Percentiles rank a stretch among this genome's conserved stretches.
phyloP scores from a whole-genome alignment of 257 asterid genomes.

The Vinca minor region DNA sequence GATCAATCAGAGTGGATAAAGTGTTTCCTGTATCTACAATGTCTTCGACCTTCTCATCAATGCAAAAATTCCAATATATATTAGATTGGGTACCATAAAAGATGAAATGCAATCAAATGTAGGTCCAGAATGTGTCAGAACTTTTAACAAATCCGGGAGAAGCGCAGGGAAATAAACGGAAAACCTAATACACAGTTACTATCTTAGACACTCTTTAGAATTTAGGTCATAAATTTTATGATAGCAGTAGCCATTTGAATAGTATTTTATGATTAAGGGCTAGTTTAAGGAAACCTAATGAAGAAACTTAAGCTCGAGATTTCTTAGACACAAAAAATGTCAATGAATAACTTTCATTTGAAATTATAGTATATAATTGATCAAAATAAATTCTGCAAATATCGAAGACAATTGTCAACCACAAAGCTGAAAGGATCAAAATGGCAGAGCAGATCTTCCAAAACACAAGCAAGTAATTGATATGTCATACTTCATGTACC shows the following conservation, averaged over 20 bases:
- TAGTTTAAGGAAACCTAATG: background rate
- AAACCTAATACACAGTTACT: background rate
- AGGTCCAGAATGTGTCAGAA: background rate
- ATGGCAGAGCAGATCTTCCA: background rate
- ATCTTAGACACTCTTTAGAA: background rate
- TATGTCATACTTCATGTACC: background rate
- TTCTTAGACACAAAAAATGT: background rate
- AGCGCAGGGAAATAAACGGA: background rate
- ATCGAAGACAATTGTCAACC: background rate
- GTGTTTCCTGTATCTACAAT: conserved; percentile 89
- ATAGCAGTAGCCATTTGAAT: background rate
- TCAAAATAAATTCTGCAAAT: background rate
- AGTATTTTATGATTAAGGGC: background rate
- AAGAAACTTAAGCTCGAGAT: background rate
- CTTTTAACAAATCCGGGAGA: background rate
- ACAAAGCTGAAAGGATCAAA: background rate
- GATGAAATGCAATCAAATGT: background rate
- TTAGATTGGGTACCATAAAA: background rate
- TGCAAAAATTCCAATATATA: conserved; percentile 2
- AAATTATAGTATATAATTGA: background rate
- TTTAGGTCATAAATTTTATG: too few species aligned
- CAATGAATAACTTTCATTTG: background rate
- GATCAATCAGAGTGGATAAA: conserved; percentile 47
- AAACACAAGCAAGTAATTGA: background rate
- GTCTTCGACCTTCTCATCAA: conserved; percentile 65